Conservation (phyloP, 441 rosid genomes). For the Pelargonium hybrid region DNA sequence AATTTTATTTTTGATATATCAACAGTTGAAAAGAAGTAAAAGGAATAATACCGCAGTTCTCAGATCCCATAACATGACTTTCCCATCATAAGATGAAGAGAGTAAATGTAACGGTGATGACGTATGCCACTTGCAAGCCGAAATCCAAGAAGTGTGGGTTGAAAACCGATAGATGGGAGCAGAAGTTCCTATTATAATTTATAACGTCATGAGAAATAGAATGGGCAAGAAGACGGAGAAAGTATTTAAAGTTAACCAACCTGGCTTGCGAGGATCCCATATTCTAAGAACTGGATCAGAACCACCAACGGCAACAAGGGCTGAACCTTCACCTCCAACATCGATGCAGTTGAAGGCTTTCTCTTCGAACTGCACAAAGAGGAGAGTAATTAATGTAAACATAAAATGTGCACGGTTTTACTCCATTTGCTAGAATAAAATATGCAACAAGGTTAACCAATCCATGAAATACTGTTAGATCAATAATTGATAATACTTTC, state of each 20-base stretch:
- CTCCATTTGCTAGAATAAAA: not conserved
- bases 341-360: conserved; percentile 74
- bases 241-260: conserved; percentile 23
- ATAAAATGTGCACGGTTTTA: not conserved
- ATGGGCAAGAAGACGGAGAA: not conserved
- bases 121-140: conserved; percentile 87
- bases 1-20: not conserved
- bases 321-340: conserved; percentile 85
- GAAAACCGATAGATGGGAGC: conserved; percentile 81
- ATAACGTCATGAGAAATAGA: conserved; percentile 7
- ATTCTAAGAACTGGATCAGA: conserved; percentile 85
- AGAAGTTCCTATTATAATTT: conserved; percentile 56
- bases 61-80: conserved; percentile 96
- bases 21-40: conserved; percentile 6
- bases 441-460: not conserved
- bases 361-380: conserved; percentile 53
- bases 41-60: conserved; percentile 74
- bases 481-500: not conserved
- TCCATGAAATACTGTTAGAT: not conserved
- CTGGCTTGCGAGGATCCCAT: conserved; percentile 99
- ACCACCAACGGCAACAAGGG: conserved; percentile 81
- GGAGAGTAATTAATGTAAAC: conserved; percentile 1
- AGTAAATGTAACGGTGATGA: conserved; percentile 73
- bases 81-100: conserved; percentile 91
- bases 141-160: conserved; percentile 87